phyloP scores from a whole-genome alignment of 352 stramenopile genomes.

The Phytopythium chamaehyphon region DNA sequence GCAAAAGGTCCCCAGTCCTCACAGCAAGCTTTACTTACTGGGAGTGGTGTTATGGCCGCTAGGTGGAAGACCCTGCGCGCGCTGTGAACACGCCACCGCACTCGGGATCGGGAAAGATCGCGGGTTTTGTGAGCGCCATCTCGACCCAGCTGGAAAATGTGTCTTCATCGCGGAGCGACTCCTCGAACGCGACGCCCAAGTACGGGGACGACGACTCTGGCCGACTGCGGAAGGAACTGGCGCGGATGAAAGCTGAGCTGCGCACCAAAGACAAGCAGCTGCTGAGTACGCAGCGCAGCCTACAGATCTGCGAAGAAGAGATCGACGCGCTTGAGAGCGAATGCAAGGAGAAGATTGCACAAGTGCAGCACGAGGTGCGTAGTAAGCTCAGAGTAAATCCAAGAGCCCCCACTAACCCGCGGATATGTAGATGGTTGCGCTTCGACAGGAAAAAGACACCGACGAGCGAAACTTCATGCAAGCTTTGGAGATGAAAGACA shows the following conservation, averaged over 20 bases:
- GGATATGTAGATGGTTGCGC: constrained; percentile 33
- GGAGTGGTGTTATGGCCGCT: background rate
- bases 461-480: constrained; percentile 75
- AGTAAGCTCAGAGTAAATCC: too few species aligned
- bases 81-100: constrained; percentile 16
- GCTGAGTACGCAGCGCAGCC: constrained; percentile 43
- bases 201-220: constrained; percentile 19
- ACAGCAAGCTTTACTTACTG: background rate
- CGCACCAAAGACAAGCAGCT: constrained; percentile 61
- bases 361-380: constrained; percentile 53
- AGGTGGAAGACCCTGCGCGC: background rate
- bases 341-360: constrained; percentile 62
- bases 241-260: constrained; percentile 45
- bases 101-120: constrained; percentile 26
- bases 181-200: constrained; percentile 5
- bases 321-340: constrained; percentile 71
- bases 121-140: constrained; percentile 25
- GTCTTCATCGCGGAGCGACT: constrained; percentile 18
- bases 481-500: constrained; percentile 68
- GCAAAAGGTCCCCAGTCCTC: too few species aligned
- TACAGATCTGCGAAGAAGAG: constrained; percentile 71
- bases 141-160: constrained; percentile 26
- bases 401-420: too few species aligned
- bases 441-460: constrained; percentile 57
- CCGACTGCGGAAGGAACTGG: constrained; percentile 53